Base-by-base conservation (phyloP, 2,329 filamentous ascomycete genomes). In the Dactylonectria macrodidyma region DNA sequence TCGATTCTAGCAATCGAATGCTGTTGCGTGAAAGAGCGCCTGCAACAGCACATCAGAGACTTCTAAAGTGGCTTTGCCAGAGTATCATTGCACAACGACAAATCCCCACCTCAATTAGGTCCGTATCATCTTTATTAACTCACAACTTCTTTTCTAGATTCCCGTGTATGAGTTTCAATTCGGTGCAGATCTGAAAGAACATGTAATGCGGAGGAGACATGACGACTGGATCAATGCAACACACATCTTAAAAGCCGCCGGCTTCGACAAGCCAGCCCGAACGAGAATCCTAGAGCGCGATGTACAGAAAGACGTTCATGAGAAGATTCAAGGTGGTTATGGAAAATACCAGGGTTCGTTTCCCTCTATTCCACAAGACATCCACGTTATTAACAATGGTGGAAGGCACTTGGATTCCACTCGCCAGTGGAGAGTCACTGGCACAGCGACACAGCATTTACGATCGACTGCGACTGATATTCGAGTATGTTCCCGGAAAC, bases 171-270 rank as follows among this genome's bases (percentile, higher is more conserved):
- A 98, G 79, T 96, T 90, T 82, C 95, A 97, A 80, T 92, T 97
- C 75, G 94, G 92, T 41, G 87, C 86, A 73, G 94, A 97, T 79
- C 79, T 91, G 36, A 91, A 92, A 78, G 89, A 92, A 76, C 94
- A 98, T 93, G 93, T 98, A 72, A 99, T 99, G 96, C 92, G 96
- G 81, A 90, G 96, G 58, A 91, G 95, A 67, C 89, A 91, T 60
- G 96, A 99, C 81, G 91, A 98, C 82, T 99, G 95, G 95, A 96
- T 99, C 84, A 99, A 99, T 86, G 96, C 96, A n/a, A 99, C 96
- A 61, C 96, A 99, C 79, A 98, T 99, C 67, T 85, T 99, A 56
- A 99, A 99, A 79, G 94, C 97, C 47, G 96, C 96, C 70, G 95
- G 95, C 63, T 97, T 97, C 78, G 96, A 99, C 82, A 99, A 99